These are phyloP conservation scores for Solanum okadae DNA, from an alignment of 257 asterid genomes.

Conservation along the genomic window DNA sequence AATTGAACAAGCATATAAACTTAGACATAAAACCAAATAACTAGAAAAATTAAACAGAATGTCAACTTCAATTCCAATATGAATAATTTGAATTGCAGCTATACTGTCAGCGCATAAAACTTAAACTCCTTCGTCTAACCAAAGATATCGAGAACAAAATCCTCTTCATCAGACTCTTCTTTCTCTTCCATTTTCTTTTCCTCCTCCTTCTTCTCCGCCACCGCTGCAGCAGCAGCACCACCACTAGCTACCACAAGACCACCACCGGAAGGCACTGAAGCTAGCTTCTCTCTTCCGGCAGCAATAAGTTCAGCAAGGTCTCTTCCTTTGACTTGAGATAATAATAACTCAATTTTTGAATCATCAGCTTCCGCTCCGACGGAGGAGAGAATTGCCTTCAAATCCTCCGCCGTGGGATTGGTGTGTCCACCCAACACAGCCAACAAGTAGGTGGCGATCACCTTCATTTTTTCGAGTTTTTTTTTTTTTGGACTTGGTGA, in stretches of 20 bases:
- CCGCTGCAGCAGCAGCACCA: not conserved
- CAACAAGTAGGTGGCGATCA: constrained; percentile 10
- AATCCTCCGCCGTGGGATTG: constrained; percentile 4
- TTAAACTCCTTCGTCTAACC: not conserved
- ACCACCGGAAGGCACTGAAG: constrained; percentile 21
- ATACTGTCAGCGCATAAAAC: not conserved
- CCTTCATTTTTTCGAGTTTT: not conserved
- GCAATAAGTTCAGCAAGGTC: constrained; percentile 20
- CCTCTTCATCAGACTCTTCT: constrained; percentile 19
- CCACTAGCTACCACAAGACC: constrained; percentile 2
- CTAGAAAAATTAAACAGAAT: not conserved
- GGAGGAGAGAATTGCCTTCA: constrained; percentile 3
- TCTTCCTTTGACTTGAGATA: constrained; percentile 15
- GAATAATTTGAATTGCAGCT: not conserved
- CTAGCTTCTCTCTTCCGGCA: constrained; percentile 18
- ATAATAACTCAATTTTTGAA: constrained; percentile 10
- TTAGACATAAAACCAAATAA: not conserved
- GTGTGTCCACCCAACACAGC: constrained; percentile 11
- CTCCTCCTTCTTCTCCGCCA: constrained; percentile 3
- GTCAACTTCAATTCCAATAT: not conserved
- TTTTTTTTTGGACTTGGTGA: not conserved
- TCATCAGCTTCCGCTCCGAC: constrained; percentile 19
- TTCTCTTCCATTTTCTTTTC: constrained; percentile 10
- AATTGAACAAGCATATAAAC: not conserved
- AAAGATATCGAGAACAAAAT: constrained; percentile 14